phyloP scores from a whole-genome alignment of 2,329 filamentous ascomycete species.

The Pseudocercospora macadamiae region DNA sequence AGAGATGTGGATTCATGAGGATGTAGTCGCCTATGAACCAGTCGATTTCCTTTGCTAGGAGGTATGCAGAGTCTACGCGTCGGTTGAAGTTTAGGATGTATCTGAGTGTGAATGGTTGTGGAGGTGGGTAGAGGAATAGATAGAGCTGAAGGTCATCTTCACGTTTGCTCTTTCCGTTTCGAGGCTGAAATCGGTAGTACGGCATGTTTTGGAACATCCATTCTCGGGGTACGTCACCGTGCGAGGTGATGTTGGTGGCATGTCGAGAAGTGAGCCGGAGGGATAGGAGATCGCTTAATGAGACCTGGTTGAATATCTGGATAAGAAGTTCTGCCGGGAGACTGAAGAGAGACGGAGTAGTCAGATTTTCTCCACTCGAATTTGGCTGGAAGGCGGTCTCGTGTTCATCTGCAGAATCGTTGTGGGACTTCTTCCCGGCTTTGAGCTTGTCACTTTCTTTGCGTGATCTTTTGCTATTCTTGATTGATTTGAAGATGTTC shows the following conservation, averaged over 20 bases:
- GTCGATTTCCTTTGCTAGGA: not conserved
- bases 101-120: slow-evolving; percentile 1
- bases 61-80: not conserved
- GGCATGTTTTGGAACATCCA: slow-evolving; percentile 2
- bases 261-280: slow-evolving; percentile 5
- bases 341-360: not conserved
- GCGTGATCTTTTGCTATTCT: not conserved
- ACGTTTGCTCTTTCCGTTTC: not conserved
- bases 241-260: not conserved
- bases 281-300: slow-evolving; percentile 2
- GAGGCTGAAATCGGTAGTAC: not conserved
- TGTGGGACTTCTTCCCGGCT: not conserved
- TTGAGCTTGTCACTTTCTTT: not conserved
- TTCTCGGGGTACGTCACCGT: slow-evolving; percentile 10
- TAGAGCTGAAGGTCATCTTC: slow-evolving; percentile 9
- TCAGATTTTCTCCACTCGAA: not conserved
- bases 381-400: too few relatives aligned
- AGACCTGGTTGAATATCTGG: slow-evolving; percentile 8
- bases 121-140: slow-evolving; percentile 13
- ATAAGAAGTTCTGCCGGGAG: slow-evolving; percentile 10
- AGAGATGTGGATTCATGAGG: slow-evolving; percentile 6
- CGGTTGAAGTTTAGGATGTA: slow-evolving; percentile 13
- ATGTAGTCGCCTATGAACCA: slow-evolving; percentile 3
- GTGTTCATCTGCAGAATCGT: not conserved
- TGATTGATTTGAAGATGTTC: not conserved